phyloP scores from a whole-genome alignment of 177 flowering plant genomes.

The Vitis hybrid region DNA sequence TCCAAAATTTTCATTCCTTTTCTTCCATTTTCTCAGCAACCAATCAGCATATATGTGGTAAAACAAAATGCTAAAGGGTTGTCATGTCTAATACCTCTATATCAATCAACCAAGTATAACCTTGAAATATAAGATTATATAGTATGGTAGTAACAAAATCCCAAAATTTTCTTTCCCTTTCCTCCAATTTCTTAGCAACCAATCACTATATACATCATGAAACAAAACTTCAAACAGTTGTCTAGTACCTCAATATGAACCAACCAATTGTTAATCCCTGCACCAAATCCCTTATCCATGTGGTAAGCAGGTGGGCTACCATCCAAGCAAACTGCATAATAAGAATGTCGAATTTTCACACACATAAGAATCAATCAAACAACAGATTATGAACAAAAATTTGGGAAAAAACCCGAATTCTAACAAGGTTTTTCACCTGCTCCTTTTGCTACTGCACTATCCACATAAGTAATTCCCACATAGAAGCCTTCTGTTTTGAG shows the following conservation, averaged over 20 bases:
- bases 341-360: not conserved
- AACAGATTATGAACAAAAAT: not conserved
- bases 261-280: conserved; percentile 70
- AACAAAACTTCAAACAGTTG: not conserved
- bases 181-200: not conserved
- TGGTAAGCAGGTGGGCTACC: conserved; percentile 88
- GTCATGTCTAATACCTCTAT: too few species aligned
- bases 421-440: conserved; percentile 44
- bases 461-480: conserved; percentile 57
- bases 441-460: conserved; percentile 66
- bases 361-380: not conserved
- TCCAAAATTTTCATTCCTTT: too few species aligned
- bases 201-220: not conserved
- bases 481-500: conserved; percentile 32
- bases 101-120: too few species aligned
- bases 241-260: conserved; percentile 61
- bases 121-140: too few species aligned
- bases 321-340: conserved; percentile 83
- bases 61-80: too few species aligned
- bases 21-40: too few species aligned
- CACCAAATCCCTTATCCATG: conserved; percentile 51
- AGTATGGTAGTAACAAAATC: too few species aligned
- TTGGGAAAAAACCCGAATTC: not conserved
- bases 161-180: too few species aligned
- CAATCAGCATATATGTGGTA: too few species aligned